A percentile compares a stretch with the other conserved stretches of the same genome.
Conservation (phyloP, 495 filamentous ascomycete genomes). For the Alectoria sarmentosa region DNA sequence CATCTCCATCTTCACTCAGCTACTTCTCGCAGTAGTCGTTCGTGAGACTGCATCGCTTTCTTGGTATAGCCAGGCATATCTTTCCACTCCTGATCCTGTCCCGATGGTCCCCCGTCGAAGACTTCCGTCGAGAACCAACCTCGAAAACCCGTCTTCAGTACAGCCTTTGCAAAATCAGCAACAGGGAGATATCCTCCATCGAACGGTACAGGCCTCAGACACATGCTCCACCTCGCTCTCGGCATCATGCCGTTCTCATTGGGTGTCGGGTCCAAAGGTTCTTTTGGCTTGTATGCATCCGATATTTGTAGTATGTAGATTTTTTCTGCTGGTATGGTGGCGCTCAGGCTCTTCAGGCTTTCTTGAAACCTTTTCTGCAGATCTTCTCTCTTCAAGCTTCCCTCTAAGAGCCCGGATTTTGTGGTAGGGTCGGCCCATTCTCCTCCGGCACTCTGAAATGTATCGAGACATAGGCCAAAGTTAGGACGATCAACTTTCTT, state of each 20-base stretch:
- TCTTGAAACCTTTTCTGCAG: constrained; percentile 43
- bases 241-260: constrained; percentile 47
- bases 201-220: constrained; percentile 62
- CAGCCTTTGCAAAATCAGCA: constrained; percentile 55
- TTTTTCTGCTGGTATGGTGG: constrained; percentile 57
- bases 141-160: constrained; percentile 62
- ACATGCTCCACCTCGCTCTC: constrained; percentile 64
- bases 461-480: constrained; percentile 73
- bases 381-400: constrained; percentile 30
- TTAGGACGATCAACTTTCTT: constrained; percentile 53
- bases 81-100: constrained; percentile 49
- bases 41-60: constrained; percentile 51
- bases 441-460: constrained; percentile 68
- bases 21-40: constrained; percentile 46
- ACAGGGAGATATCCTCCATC: constrained; percentile 69
- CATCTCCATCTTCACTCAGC: constrained; percentile 14
- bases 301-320: constrained; percentile 72
- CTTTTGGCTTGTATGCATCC: constrained; percentile 61
- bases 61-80: constrained; percentile 52
- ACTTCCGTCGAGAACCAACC: constrained; percentile 72
- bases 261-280: constrained; percentile 42
- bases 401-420: constrained; percentile 49
- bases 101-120: constrained; percentile 59
- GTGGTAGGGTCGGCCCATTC: constrained; percentile 75
- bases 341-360: constrained; percentile 48